phyloP scores from a whole-genome alignment of 805 yeast genomes.

The Schwanniomyces sp. region DNA sequence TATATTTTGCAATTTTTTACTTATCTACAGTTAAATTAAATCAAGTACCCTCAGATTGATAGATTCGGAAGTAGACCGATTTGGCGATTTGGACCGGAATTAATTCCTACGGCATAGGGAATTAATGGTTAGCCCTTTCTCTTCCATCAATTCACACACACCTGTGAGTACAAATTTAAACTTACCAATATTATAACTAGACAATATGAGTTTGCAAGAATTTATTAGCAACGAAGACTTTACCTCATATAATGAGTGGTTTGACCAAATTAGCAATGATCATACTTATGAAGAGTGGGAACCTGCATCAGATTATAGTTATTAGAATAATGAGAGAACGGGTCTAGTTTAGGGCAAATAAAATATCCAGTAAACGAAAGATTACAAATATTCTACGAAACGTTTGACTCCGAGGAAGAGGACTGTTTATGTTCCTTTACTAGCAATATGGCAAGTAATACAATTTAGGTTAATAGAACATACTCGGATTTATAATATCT shows the following conservation, averaged over 20 bases:
- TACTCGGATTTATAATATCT: too few species aligned
- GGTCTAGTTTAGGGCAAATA: not conserved
- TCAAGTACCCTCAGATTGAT: not conserved
- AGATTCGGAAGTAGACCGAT: not conserved
- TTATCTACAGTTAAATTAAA: not conserved
- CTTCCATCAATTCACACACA: too few species aligned
- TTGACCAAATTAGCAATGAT: not conserved
- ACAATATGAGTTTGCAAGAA: not conserved
- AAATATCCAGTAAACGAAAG: not conserved
- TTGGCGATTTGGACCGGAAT: not conserved
- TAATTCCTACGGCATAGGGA: not conserved
- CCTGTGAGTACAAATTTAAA: too few species aligned
- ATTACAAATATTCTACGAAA: not conserved
- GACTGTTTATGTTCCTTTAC: not conserved
- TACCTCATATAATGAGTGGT: not conserved
- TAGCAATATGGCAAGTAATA: too few species aligned
- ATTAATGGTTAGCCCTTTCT: too few species aligned
- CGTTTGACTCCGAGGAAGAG: not conserved
- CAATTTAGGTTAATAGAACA: too few species aligned
- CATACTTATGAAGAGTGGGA: not conserved
- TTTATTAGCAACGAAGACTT: not conserved
- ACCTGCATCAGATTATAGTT: not conserved
- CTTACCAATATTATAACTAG: too few species aligned
- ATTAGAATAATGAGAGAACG: not conserved
- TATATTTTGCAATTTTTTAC: constrained; percentile 3